These are phyloP conservation scores for Didymella pomorum DNA, from an alignment of 2,329 filamentous ascomycete species.

Conservation along the genomic window DNA sequence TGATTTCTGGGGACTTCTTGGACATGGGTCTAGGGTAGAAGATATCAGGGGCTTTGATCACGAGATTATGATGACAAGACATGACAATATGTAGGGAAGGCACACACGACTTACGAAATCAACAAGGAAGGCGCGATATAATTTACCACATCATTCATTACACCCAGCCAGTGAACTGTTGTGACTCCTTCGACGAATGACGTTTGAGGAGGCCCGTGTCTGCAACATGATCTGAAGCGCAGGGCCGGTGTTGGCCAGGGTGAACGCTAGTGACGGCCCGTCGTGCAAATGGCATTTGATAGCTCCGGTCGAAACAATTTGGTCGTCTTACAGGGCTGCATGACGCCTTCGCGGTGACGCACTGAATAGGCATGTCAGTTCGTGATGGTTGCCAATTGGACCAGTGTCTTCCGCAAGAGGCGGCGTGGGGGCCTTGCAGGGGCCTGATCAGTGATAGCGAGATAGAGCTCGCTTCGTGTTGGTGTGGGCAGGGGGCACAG, in stretches of 20 bases:
- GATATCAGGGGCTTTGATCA: conserved; percentile 9
- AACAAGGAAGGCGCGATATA: neutral
- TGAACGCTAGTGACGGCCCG: conserved; percentile 17
- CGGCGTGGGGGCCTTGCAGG: conserved; percentile 3
- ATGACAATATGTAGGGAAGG: neutral
- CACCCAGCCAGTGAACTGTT: neutral
- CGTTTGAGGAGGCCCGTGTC: conserved; percentile 13
- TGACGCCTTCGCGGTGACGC: conserved; percentile 6
- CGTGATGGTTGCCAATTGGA: neutral
- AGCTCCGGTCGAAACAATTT: conserved; percentile 10
- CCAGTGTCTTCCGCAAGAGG: conserved; percentile 6
- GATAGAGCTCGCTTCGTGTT: conserved; percentile 8
- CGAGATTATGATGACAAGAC: neutral
- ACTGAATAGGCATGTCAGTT: neutral
- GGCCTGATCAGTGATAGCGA: conserved; percentile 4
- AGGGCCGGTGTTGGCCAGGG: conserved; percentile 14
- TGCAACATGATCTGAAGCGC: conserved; percentile 15
- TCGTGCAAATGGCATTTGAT: conserved; percentile 14
- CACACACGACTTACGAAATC: conserved; percentile 6
- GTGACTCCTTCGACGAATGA: conserved; percentile 14
- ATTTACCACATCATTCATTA: conserved; percentile 4
- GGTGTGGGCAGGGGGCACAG: conserved; percentile 7
- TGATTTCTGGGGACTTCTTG: neutral
- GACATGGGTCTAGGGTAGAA: neutral
- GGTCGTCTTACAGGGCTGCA: conserved; percentile 7